Base-by-base conservation (phyloP, 192 early-diverging fungal species). In the Phycomyces blakesleeanus region DNA sequence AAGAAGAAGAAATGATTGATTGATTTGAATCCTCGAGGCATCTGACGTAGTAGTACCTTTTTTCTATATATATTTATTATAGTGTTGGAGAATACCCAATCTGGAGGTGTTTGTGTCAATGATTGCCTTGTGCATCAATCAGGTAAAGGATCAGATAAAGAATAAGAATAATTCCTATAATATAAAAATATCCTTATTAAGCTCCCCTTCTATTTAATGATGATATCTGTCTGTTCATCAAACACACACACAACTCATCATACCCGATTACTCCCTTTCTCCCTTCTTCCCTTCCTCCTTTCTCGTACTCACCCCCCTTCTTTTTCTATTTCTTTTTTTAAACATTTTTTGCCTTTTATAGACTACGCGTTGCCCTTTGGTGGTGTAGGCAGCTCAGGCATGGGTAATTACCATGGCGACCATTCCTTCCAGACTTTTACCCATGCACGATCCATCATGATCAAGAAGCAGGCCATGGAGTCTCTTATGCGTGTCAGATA, bases 351-450 rank as follows among this genome's bases (percentile, higher is more conserved):
- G n/a, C 16, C 14, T 12, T 15, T 20, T 14, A 9, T 55, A 75
- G 73, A 76, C 59, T 64, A 67, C 26, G 29, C 47, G 9, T 52
- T 91, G n/a, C 95, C 95, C 44, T 97, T 96, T 72, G 93, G 93
- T 50, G 96, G 95, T 49, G 83, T 90, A 0, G 95, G 95, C 0
- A 66, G 74, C 0, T 94, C 92, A 8, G 96, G 96, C 0, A 83
- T 92, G 34, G 96, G 96, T 54, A 77, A 64, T 40, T 97, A 96
- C 72, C 92, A 91, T 39, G 94, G 93, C 54, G 70, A 81, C 41
- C 64, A 76, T 63, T 87, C 90, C 3, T 93, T 95, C 71, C 77
- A 88, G 21, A 80, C 83, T 6, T 95, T 94, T 72, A 87, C 93
- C 20, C 91, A 95, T 69, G 78, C 84, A 26, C 81, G 91, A 0